Conservation (phyloP, 1,284 basidiomycete genomes). For the Cronartium ribicola region DNA sequence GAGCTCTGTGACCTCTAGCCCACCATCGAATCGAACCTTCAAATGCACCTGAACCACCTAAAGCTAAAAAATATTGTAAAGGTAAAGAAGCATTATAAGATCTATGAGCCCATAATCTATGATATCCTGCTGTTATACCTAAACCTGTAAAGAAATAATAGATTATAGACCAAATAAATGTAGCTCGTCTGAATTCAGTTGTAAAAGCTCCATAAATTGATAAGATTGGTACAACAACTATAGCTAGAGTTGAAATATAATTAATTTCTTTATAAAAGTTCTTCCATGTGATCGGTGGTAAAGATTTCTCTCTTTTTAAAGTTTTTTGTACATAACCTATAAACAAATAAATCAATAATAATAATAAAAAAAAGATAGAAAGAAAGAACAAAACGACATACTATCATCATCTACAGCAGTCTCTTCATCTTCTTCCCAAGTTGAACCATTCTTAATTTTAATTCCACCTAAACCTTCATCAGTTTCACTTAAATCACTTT, state of each 20-base stretch:
- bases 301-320: constrained; percentile 63
- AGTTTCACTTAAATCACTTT: constrained; percentile 42
- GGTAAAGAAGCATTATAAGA: constrained; percentile 79
- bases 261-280: constrained; percentile 70
- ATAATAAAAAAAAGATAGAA: neutral
- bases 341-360: neutral
- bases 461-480: constrained; percentile 44
- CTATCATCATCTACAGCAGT: constrained; percentile 56
- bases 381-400: constrained; percentile 59
- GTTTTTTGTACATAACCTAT: constrained; percentile 71
- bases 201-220: constrained; percentile 66
- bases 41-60: constrained; percentile 76
- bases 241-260: constrained; percentile 67
- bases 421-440: constrained; percentile 44
- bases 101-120: constrained; percentile 87
- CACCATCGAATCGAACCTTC: constrained; percentile 92
- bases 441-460: constrained; percentile 2
- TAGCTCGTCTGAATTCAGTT: constrained; percentile 64
- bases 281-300: constrained; percentile 58
- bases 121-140: constrained; percentile 69
- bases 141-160: constrained; percentile 76
- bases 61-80: constrained; percentile 71
- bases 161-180: constrained; percentile 56
- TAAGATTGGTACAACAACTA: constrained; percentile 67
- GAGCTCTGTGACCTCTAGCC: constrained; percentile 86